phyloP scores from a whole-genome alignment of 768 basidiomycete genomes.

The Fibroporia radiculosa region DNA sequence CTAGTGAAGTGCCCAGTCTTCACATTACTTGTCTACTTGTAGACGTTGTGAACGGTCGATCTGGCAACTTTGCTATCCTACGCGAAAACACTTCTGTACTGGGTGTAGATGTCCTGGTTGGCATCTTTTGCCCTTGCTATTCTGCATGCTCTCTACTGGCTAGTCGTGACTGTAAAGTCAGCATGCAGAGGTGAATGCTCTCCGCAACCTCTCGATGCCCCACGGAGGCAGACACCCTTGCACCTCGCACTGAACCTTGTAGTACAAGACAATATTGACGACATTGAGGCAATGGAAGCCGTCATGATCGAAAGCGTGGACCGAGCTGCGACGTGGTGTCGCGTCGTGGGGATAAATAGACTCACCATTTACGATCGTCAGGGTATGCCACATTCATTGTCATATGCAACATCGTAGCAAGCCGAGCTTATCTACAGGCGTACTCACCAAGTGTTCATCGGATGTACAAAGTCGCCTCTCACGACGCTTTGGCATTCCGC shows the following conservation, averaged over 20 bases:
- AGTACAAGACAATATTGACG: conserved; percentile 28
- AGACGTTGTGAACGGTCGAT: too few relatives aligned
- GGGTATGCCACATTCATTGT: conserved; percentile 35
- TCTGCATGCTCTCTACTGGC: conserved; percentile 51
- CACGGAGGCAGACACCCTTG: conserved; percentile 49
- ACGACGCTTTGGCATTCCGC: conserved; percentile 2
- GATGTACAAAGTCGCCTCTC: conserved; percentile 32
- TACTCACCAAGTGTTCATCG: conserved; percentile 19
- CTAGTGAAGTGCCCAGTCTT: too few relatives aligned
- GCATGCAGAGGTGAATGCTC: conserved; percentile 19
- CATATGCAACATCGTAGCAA: conserved; percentile 19
- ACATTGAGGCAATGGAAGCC: conserved; percentile 29
- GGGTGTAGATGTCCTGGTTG: conserved; percentile 40
- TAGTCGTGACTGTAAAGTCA: conserved; percentile 33
- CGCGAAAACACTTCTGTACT: too few relatives aligned
- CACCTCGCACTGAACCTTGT: conserved; percentile 64
- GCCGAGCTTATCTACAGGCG: conserved; percentile 6
- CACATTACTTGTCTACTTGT: background rate
- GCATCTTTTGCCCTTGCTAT: conserved; percentile 40
- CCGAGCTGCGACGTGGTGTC: conserved; percentile 54
- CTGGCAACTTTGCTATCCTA: too few relatives aligned
- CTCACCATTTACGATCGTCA: conserved; percentile 68
- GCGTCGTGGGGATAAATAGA: conserved; percentile 46
- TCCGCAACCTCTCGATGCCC: conserved; percentile 43
- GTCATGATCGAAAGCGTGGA: conserved; percentile 47